Evolutionary conservation across 306 rosid species (phyloP).

Genomic region (Hippophae gyantsensis): DNA sequence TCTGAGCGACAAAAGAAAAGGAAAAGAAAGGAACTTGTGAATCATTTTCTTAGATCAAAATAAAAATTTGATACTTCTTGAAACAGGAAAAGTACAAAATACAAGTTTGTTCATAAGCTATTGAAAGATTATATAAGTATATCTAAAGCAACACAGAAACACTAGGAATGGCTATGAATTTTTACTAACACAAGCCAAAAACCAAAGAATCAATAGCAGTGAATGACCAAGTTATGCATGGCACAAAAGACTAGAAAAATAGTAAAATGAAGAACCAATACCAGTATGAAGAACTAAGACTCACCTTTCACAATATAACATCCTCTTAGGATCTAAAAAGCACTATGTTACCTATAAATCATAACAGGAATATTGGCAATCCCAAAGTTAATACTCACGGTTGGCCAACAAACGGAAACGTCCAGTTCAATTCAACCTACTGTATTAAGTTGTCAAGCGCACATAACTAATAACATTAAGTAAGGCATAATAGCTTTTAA

Average conservation of each 20-base stretch:
- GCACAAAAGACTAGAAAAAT: conserved; percentile 6
- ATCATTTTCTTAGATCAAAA: conserved; percentile 11
- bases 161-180: neutral
- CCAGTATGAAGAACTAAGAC: neutral
- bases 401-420: conserved; percentile 52
- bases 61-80: conserved; percentile 9
- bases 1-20: conserved; percentile 21
- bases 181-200: neutral
- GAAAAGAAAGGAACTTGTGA: conserved; percentile 15
- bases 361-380: conserved; percentile 2
- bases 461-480: neutral
- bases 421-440: conserved; percentile 21
- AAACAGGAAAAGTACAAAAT: neutral
- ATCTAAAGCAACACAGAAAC: neutral
- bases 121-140: neutral
- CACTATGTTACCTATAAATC: neutral
- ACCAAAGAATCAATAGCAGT: conserved; percentile 1
- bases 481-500: neutral
- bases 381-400: conserved; percentile 10
- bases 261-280: neutral
- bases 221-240: conserved; percentile 4
- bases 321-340: conserved; percentile 8
- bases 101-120: neutral
- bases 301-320: conserved; percentile 2
- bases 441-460: conserved; percentile 16